Evolutionary conservation across 1,284 basidiomycete species (phyloP).

Genomic region (Sporisorium sorghi): DNA sequence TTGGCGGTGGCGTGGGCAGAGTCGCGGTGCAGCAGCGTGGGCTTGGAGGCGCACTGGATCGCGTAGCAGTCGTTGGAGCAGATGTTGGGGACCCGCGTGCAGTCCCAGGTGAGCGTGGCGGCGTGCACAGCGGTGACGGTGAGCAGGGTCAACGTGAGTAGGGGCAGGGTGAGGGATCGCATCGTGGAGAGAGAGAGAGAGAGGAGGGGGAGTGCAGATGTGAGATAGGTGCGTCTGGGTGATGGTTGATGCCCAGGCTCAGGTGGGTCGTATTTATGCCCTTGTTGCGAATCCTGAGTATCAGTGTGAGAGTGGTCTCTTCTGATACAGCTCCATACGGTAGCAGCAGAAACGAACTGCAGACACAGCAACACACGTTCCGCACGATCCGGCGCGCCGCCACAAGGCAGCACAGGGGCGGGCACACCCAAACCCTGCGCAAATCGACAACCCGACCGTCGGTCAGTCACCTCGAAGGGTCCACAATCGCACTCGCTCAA

Average conservation of each 20-base stretch:
- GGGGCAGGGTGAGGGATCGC: not conserved
- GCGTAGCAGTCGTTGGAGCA: slow-evolving; percentile 58
- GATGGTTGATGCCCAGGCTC: too few species aligned
- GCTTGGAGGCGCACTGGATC: slow-evolving; percentile 51
- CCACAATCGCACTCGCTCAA: too few species aligned
- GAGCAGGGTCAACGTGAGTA: slow-evolving; percentile 11
- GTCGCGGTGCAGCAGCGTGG: slow-evolving; percentile 55
- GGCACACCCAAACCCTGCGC: not conserved
- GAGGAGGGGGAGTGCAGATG: too few species aligned
- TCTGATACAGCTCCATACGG: too few species aligned
- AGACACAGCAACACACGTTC: slow-evolving; percentile 4
- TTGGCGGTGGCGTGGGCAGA: slow-evolving; percentile 39
- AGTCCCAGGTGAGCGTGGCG: slow-evolving; percentile 55
- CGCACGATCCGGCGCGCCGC: not conserved
- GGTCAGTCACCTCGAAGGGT: not conserved
- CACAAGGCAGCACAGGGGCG: not conserved
- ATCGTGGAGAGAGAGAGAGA: not conserved
- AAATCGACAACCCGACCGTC: not conserved
- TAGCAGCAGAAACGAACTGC: too few species aligned
- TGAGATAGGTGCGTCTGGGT: too few species aligned
- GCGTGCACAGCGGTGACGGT: slow-evolving; percentile 3
- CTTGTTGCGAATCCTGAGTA: too few species aligned
- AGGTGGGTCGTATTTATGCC: too few species aligned
- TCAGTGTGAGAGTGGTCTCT: too few species aligned
- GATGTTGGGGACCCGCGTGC: slow-evolving; percentile 59